Percentiles rank a stretch among this genome's conserved stretches.
Evolutionary conservation across 371 early-diverging fungal species (phyloP).

Genomic region (Apophysomyces ossiformis): DNA sequence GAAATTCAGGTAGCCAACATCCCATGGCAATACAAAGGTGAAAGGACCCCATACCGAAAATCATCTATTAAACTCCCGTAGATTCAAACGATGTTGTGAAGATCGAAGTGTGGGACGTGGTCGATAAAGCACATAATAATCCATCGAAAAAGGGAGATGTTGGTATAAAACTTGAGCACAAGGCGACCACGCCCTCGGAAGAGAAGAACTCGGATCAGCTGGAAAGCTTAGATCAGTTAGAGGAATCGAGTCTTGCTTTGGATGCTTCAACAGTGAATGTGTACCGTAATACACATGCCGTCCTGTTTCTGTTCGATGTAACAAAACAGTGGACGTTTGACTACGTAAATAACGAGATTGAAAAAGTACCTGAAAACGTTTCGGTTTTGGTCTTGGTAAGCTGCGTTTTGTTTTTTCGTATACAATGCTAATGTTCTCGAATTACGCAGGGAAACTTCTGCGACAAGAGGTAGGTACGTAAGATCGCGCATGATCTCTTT

Average conservation of each 20-base stretch:
- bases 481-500: not conserved
- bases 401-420: not conserved
- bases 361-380: slow-evolving; percentile 57
- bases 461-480: slow-evolving; percentile 46
- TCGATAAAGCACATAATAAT: slow-evolving; percentile 61
- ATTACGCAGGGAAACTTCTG: slow-evolving; percentile 48
- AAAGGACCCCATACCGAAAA: not conserved
- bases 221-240: slow-evolving; percentile 1
- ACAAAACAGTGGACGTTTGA: slow-evolving; percentile 72
- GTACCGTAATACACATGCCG: slow-evolving; percentile 66
- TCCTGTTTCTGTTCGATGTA: slow-evolving; percentile 62
- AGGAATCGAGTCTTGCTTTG: slow-evolving; percentile 36
- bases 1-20: slow-evolving; percentile 73
- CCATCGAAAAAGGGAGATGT: slow-evolving; percentile 18
- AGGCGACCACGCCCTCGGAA: slow-evolving; percentile 14
- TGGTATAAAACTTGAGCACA: slow-evolving; percentile 52
- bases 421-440: not conserved
- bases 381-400: slow-evolving; percentile 62
- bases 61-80: slow-evolving; percentile 9
- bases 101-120: slow-evolving; percentile 75
- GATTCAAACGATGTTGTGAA: slow-evolving; percentile 68
- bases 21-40: slow-evolving; percentile 70
- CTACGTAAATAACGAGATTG: slow-evolving; percentile 56
- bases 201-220: slow-evolving; percentile 13
- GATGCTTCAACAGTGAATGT: slow-evolving; percentile 73